phyloP scores from a whole-genome alignment of 2,329 filamentous ascomycete genomes.

The Tolypocladium paradoxum region DNA sequence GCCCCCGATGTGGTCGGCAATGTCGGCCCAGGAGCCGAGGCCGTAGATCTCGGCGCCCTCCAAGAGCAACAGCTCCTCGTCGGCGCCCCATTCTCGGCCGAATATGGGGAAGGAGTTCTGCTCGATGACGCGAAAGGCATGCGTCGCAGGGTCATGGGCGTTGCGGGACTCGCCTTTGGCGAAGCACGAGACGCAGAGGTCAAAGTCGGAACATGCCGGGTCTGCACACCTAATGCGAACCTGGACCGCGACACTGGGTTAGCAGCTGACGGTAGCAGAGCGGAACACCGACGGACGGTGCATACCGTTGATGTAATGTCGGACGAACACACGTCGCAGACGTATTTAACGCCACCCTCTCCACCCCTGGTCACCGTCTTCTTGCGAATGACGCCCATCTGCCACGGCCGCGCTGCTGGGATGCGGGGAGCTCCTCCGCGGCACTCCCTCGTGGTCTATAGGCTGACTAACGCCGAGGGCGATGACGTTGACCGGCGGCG shows the following conservation, averaged over 20 bases:
- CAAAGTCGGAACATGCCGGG: constrained; percentile 78
- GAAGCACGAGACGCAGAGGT: constrained; percentile 94
- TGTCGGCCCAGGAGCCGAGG: constrained; percentile 92
- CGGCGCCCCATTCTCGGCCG: constrained; percentile 87
- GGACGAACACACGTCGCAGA: constrained; percentile 92
- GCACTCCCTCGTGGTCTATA: background rate
- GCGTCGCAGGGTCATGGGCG: constrained; percentile 75
- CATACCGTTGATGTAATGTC: constrained; percentile 94
- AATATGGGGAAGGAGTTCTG: constrained; percentile 98
- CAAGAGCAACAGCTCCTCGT: constrained; percentile 86
- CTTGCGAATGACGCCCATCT: constrained; percentile 92
- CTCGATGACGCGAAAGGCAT: constrained; percentile 89
- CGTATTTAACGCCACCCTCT: constrained; percentile 86
- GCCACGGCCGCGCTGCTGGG: background rate
- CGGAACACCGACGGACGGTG: constrained; percentile 7
- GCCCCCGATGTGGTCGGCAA: constrained; percentile 94
- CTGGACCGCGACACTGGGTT: constrained; percentile 31
- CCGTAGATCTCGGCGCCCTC: constrained; percentile 96
- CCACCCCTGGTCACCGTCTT: constrained; percentile 79
- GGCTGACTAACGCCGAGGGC: background rate
- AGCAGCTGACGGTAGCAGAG: background rate
- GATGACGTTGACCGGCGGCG: constrained; percentile 10
- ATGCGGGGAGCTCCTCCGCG: constrained; percentile 8
- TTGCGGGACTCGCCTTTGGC: constrained; percentile 69
- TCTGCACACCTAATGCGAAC: constrained; percentile 91